Evolutionary conservation across 768 basidiomycete genomes (phyloP).

Genomic region (Boletus sp.): DNA sequence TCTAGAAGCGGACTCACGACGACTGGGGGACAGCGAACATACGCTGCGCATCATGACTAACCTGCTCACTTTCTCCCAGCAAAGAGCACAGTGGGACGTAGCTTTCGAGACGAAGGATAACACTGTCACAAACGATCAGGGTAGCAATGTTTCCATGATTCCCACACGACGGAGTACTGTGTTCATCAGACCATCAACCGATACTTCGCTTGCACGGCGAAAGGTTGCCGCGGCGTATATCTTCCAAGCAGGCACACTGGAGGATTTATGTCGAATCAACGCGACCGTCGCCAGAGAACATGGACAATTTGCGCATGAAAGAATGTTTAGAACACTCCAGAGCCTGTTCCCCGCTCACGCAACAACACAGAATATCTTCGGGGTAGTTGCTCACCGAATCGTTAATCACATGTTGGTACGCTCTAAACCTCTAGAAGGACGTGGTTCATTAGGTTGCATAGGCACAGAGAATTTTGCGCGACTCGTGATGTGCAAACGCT

Average conservation of each 20-base stretch:
- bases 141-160: constrained; percentile 16
- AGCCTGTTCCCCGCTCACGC: constrained; percentile 41
- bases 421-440: background rate
- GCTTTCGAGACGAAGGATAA: constrained; percentile 42
- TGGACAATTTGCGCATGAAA: constrained; percentile 67
- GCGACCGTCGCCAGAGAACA: constrained; percentile 53
- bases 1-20: constrained; percentile 39
- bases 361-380: constrained; percentile 24
- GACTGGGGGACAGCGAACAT: constrained; percentile 49
- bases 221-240: constrained; percentile 63
- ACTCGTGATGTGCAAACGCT: constrained; percentile 77
- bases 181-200: constrained; percentile 50
- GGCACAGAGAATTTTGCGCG: constrained; percentile 41
- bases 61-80: constrained; percentile 58
- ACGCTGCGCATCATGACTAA: constrained; percentile 79
- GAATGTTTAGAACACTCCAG: constrained; percentile 56
- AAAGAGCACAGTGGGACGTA: constrained; percentile 35
- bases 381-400: constrained; percentile 34
- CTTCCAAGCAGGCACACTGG: constrained; percentile 41
- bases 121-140: constrained; percentile 12
- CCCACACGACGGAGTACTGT: constrained; percentile 55
- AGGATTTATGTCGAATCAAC: constrained; percentile 56
- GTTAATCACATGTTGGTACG: constrained; percentile 48
- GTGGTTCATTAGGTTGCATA: constrained; percentile 18
- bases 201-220: constrained; percentile 46